Base-by-base conservation (phyloP, 352 stramenopile species). In the Globisporangium iwayamae region DNA sequence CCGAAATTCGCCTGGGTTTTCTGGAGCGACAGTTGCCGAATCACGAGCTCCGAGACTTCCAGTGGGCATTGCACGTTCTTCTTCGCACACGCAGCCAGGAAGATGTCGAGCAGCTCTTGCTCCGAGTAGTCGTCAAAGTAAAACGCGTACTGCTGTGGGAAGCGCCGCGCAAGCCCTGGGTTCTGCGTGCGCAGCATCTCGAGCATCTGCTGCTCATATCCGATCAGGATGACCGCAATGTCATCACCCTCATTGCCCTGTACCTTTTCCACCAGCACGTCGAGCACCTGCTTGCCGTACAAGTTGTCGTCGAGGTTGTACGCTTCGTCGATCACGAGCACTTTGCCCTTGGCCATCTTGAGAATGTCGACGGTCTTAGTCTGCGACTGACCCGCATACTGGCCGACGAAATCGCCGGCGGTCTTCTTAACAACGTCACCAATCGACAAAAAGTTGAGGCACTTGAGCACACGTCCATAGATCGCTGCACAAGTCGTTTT, bases 241-340 rank as follows among this genome's bases (percentile, higher is more conserved):
- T 98, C 93, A 56, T 98, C 93, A 38, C 72, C 81, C 22, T 94
- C 81, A 0, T 80, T 85, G 30, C 86, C 91, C 66, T 98, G 91
- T 32, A 98, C 83, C 61, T 96, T 96, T 59, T 96, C 91, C 9
- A 98, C 92, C 11, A 98, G 45, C 14, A 95, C 90, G 66, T 98
- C 81, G 2, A 97, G 48, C 41, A 87, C 87, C 65, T 89, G 78
- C 61, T 90, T 90, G 3, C 82, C 83, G 41, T 79, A 91, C 52
- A 69, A 56, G 5, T 76, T 75, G 43, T 89, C 79, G 62, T 96
- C 76, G 4, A 98, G 58, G n/a, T 82, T 94, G 76, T 98, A 98
- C 0, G 92, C 92, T 69, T 98, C 93, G 59, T 98, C 93, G 51
- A 98, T 98, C 9, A 98, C 81, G 7, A 98, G 72, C 18, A 98